Conservation (phyloP, 1,139 yeast genomes). For the Candida pseudocylindracea region DNA sequence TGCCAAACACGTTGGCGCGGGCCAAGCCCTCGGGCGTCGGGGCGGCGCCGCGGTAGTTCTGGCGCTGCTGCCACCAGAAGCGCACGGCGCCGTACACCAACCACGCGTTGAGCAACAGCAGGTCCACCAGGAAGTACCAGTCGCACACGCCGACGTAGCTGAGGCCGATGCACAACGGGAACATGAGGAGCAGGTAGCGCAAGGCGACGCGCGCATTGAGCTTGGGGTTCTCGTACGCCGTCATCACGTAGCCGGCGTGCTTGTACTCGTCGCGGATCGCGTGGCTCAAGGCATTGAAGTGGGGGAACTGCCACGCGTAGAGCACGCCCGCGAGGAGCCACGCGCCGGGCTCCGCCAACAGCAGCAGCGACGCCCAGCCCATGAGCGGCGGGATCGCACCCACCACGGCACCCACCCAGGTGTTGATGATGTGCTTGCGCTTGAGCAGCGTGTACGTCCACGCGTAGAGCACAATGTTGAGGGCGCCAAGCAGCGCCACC, state of each 20-base stretch:
- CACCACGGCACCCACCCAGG: constrained; percentile 97
- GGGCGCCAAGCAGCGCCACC: constrained; percentile 57
- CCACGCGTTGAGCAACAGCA: constrained; percentile 72
- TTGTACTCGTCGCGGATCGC: constrained; percentile 74
- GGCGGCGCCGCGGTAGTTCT: constrained; percentile 21
- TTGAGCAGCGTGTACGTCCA: constrained; percentile 86
- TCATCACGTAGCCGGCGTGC: constrained; percentile 88
- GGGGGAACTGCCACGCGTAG: constrained; percentile 98
- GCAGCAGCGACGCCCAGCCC: constrained; percentile 98
- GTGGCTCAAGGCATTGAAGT: constrained; percentile 82
- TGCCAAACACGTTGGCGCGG: constrained; percentile 42
- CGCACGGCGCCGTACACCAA: constrained; percentile 55
- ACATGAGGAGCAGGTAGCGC: constrained; percentile 73
- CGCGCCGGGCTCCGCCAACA: constrained; percentile 71
- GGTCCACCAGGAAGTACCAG: constrained; percentile 56
- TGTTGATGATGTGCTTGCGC: constrained; percentile 62
- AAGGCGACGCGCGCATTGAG: constrained; percentile 86
- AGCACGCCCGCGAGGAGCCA: constrained; percentile 84
- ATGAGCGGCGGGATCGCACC: constrained; percentile 97
- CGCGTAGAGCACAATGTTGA: constrained; percentile 63
- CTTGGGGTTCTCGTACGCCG: constrained; percentile 82
- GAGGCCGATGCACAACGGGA: constrained; percentile 77
- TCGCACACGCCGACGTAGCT: constrained; percentile 70
- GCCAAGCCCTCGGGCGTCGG: constrained; percentile 10
- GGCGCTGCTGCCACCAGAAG: constrained; percentile 64